A percentile compares a stretch with the other conserved stretches of the same genome.
Conservation (phyloP, 169 alveolate species). For the Eimeria zaria region DNA sequence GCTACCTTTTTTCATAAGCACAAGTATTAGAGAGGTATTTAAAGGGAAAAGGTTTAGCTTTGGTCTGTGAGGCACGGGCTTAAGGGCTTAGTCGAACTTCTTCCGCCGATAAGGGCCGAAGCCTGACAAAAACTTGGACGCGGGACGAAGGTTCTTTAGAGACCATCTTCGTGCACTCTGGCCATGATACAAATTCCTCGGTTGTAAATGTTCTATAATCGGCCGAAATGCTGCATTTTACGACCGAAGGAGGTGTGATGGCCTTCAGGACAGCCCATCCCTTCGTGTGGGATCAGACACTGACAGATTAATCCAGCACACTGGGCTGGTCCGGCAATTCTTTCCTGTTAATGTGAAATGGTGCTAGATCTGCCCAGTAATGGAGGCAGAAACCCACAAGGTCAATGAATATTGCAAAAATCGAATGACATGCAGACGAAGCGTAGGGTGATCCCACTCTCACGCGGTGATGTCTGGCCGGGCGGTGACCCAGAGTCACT, state of each 20-base stretch:
- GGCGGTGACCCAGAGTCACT: not conserved
- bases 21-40: too few relatives aligned
- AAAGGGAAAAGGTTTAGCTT: too few relatives aligned
- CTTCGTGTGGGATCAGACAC: not conserved
- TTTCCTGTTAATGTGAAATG: not conserved
- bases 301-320: conserved; percentile 12
- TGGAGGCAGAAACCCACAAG: not conserved
- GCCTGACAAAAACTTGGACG: conserved; percentile 60
- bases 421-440: not conserved
- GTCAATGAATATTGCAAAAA: not conserved
- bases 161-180: conserved; percentile 12
- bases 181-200: not conserved
- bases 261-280: conserved; percentile 12
- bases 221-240: not conserved
- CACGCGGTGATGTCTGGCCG: not conserved
- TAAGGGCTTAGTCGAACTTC: conserved; percentile 33
- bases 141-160: conserved; percentile 54
- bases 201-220: not conserved
- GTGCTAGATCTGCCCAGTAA: not conserved
- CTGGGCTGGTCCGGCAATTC: not conserved
- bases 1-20: too few relatives aligned
- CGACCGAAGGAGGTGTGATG: not conserved
- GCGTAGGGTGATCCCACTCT: not conserved
- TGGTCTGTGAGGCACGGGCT: not conserved
- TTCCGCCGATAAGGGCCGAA: conserved; percentile 60